Evolutionary conservation across 1,284 basidiomycete genomes (phyloP).

Genomic region (Albatrellus sp.): DNA sequence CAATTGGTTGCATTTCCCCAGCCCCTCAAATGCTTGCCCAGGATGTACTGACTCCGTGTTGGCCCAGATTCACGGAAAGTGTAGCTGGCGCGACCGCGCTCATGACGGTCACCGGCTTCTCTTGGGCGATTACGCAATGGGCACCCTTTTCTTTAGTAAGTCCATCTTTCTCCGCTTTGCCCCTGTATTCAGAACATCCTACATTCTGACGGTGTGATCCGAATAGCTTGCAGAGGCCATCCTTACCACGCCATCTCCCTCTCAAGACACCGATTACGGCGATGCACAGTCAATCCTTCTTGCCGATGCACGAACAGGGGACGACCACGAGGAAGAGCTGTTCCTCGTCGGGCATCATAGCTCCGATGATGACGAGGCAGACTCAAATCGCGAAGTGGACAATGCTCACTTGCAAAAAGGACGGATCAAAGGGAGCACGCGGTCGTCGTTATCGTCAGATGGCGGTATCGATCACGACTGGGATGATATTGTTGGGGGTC

Average conservation of each 20-base stretch:
- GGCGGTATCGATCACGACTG: not conserved
- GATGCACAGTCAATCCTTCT: slow-evolving; percentile 39
- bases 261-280: slow-evolving; percentile 18
- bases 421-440: not conserved
- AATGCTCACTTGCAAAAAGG: slow-evolving; percentile 9
- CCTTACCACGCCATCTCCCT: slow-evolving; percentile 26
- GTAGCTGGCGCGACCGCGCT: slow-evolving; percentile 53
- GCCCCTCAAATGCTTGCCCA: not conserved
- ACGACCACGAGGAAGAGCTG: slow-evolving; percentile 10
- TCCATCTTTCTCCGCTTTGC: slow-evolving; percentile 5
- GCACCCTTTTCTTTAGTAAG: slow-evolving; percentile 65
- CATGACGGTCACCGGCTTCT: slow-evolving; percentile 58
- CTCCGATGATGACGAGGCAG: slow-evolving; percentile 18
- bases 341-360: slow-evolving; percentile 16
- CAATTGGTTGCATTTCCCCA: too few relatives aligned
- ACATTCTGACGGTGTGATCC: not conserved
- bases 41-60: slow-evolving; percentile 1
- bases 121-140: slow-evolving; percentile 75
- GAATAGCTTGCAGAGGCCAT: slow-evolving; percentile 62
- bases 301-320: slow-evolving; percentile 22
- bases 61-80: slow-evolving; percentile 45
- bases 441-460: not conserved
- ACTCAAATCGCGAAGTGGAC: slow-evolving; percentile 16
- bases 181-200: not conserved
- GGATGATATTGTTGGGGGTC: not conserved